These are phyloP conservation scores for Begonia masoniana DNA, from an alignment of 306 rosid species.

Conservation along the genomic window DNA sequence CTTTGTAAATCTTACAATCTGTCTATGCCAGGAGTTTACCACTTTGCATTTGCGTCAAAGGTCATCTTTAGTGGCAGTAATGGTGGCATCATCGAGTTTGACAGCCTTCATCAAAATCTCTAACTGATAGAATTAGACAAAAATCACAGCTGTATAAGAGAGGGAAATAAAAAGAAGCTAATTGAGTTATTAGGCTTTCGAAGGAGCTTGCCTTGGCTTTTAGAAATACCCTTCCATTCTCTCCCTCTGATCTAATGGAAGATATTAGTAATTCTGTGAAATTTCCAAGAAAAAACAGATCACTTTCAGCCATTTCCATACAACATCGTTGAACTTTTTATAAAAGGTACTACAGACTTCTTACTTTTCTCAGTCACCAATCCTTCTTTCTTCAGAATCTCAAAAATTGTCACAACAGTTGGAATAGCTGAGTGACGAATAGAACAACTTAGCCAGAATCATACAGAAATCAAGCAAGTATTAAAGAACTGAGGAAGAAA, in stretches of 20 bases:
- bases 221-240: constrained; percentile 22
- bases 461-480: constrained; percentile 10
- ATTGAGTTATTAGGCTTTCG: not conserved
- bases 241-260: constrained; percentile 22
- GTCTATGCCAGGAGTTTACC: no score
- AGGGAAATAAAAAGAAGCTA: not conserved
- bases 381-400: constrained; percentile 44
- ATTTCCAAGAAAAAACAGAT: constrained; percentile 7
- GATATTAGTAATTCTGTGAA: constrained; percentile 26
- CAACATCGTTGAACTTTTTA: not conserved
- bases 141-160: not conserved
- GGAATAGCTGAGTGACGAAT: constrained; percentile 41
- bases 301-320: not conserved
- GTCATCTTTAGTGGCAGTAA: constrained; percentile 9
- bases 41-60: constrained; percentile 1
- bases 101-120: constrained; percentile 35
- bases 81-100: constrained; percentile 13
- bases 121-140: constrained; percentile 19
- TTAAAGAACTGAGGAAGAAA: not conserved
- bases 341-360: constrained; percentile 3
- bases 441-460: no score
- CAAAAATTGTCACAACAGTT: constrained; percentile 40
- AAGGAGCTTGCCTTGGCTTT: constrained; percentile 48
- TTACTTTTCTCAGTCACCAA: constrained; percentile 52
- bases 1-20: no score